Evolutionary conservation across 139 green algal species (phyloP), one percentile per base, ranked within the genome.

Genomic region (Chlamydomonas schloesseri): DNA sequence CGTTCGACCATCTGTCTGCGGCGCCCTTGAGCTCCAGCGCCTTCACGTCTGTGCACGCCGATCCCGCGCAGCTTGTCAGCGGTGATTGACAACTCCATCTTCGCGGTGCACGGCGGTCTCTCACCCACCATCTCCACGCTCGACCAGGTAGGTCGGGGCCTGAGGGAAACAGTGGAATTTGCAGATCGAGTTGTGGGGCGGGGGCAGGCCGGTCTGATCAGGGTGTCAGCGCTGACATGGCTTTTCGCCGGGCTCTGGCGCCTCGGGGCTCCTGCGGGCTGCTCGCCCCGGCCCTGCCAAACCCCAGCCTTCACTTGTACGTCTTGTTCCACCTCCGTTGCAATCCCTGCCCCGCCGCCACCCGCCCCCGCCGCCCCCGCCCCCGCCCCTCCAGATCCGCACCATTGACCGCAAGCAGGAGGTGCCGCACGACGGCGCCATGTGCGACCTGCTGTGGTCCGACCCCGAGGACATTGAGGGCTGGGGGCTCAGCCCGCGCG

Each of bases 401-500:
- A 94, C 91, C 42, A 99, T 99, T 37, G 98, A 99, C 92, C 89
- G 98, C 50, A 99, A 99, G 93, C 97, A 99, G 90, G 98, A 99
- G 93, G 97, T 99, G 67, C 98, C 98, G 1, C 98, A 99, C 82
- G 98, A 99, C 68, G 98, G 98, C 33, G 91, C 97, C 60, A 99
- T 99, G 98, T 99, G 98, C 86, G 98, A 99, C 92, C 93, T 99
- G 88, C 93, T 99, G 79, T 99, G 96, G 96, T 92, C 68, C 20
- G 98, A 99, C 87, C 98, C 98, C 2, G 98, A 99, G 87, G 98
- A 99, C 70, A 98, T 99, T 29, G 95, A 98, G 64, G 97, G 97
- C 18, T 99, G 98, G 98, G 97, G 97, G 0, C 88, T 99, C 28
- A 95, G 87, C 36, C 93, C 93, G 5, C 90, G 93, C 20, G 93